These are phyloP conservation scores for Rhodotorula toruloides DNA, from an alignment of 768 basidiomycete species.

Conservation along the genomic window DNA sequence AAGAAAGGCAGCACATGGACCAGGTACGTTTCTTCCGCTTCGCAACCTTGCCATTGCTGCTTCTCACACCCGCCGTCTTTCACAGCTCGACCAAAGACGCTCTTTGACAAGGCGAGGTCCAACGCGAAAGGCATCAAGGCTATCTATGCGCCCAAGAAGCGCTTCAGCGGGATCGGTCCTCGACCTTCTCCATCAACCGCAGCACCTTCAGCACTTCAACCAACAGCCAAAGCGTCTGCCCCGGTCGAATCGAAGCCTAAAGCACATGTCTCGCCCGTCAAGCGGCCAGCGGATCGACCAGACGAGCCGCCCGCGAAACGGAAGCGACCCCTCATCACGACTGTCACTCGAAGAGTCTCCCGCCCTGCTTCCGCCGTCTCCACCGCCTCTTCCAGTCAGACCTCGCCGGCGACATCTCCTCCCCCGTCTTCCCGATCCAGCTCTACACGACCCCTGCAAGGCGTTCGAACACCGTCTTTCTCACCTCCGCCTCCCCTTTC, in stretches of 20 bases:
- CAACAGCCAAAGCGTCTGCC: not conserved
- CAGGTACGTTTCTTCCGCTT: too few relatives aligned
- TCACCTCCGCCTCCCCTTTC: too few relatives aligned
- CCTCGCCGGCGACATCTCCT: too few relatives aligned
- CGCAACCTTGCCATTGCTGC: not conserved
- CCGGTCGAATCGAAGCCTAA: too few relatives aligned
- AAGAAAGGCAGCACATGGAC: not conserved
- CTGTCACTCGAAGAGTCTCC: not conserved
- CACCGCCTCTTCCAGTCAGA: too few relatives aligned
- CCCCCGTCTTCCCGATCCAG: too few relatives aligned
- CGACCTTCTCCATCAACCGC: not conserved
- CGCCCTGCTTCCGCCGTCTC: too few relatives aligned
- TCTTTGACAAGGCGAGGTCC: slow-evolving; percentile 22
- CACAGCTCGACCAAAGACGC: slow-evolving; percentile 14
- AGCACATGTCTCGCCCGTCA: not conserved
- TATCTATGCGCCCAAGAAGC: slow-evolving; percentile 23
- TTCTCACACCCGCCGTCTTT: too few relatives aligned
- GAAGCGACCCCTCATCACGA: not conserved
- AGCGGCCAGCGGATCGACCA: not conserved
- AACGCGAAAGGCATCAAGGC: slow-evolving; percentile 10
- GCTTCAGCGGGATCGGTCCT: not conserved
- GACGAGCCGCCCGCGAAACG: not conserved
- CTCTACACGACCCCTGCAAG: too few relatives aligned
- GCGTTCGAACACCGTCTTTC: too few relatives aligned
- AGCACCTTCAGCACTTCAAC: not conserved